These are phyloP conservation scores for Coemansia sp. DNA, from an alignment of 371 early-diverging fungal genomes.

Conservation along the genomic window DNA sequence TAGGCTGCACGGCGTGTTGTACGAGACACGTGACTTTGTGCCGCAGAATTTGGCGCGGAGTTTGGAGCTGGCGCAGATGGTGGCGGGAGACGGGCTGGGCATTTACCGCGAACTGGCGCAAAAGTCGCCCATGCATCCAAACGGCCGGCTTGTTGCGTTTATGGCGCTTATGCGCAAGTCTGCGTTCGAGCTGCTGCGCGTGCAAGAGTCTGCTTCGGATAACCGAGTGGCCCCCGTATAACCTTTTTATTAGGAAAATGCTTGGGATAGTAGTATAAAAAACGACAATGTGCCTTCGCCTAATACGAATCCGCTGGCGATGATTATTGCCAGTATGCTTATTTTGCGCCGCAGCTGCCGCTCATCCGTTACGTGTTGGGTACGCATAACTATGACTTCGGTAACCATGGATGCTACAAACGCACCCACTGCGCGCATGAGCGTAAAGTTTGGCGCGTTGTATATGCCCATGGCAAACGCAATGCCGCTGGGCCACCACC, in stretches of 20 bases:
- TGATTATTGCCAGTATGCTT: slow-evolving; percentile 64
- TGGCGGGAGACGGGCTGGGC: slow-evolving; percentile 42
- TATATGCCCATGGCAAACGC: slow-evolving; percentile 86
- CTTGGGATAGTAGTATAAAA: slow-evolving; percentile 41
- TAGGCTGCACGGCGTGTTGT: slow-evolving; percentile 47
- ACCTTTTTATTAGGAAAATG: slow-evolving; percentile 11
- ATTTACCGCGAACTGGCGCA: slow-evolving; percentile 44
- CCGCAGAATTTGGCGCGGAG: slow-evolving; percentile 47
- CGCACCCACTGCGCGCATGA: slow-evolving; percentile 74
- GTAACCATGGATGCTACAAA: slow-evolving; percentile 38
- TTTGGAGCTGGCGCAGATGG: slow-evolving; percentile 47
- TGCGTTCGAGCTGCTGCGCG: slow-evolving; percentile 42
- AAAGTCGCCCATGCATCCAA: slow-evolving; percentile 19
- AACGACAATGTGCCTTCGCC: slow-evolving; percentile 75
- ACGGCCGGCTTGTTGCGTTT: slow-evolving; percentile 32
- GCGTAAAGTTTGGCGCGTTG: slow-evolving; percentile 76
- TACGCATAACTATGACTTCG: slow-evolving; percentile 18
- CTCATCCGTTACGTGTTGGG: slow-evolving; percentile 5
- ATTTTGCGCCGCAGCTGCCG: slow-evolving; percentile 28
- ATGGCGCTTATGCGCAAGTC: slow-evolving; percentile 44
- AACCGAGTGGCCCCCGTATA: too few relatives aligned
- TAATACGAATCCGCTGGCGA: slow-evolving; percentile 77
- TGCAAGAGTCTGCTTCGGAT: slow-evolving; percentile 11
- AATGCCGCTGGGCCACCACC: slow-evolving; percentile 67
- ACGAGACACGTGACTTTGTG: slow-evolving; percentile 33